A percentile compares a stretch with the other conserved stretches of the same genome.
Conservation (phyloP, 2,329 filamentous ascomycete genomes). For the Cercospora janseana region DNA sequence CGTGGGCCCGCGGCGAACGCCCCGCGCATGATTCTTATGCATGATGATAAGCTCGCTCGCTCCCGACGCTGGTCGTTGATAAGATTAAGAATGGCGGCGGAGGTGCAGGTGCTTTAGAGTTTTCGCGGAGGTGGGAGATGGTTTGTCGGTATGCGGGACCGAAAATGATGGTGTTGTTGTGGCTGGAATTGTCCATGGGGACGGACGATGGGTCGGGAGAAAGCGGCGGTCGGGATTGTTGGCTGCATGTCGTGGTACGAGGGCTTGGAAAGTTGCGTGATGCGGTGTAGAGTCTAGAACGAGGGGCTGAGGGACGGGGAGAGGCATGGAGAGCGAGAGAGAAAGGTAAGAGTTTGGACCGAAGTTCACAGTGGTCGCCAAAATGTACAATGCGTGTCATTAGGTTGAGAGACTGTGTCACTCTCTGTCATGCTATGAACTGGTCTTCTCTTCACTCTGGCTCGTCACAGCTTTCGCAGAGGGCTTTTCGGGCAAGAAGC, state of each 20-base stretch:
- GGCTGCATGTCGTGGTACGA: too few species aligned
- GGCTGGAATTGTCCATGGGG: too few species aligned
- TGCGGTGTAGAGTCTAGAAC: too few species aligned
- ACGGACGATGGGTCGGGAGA: too few species aligned
- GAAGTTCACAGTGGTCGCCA: too few species aligned
- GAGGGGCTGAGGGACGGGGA: background rate
- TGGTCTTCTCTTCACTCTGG: slow-evolving; percentile 13
- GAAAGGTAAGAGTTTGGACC: background rate
- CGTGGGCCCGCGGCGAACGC: too few species aligned
- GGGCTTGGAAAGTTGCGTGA: too few species aligned
- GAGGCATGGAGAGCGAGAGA: slow-evolving; percentile 2
- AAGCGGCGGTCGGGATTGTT: background rate
- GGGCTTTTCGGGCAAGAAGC: slow-evolving; percentile 34
- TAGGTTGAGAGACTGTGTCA: slow-evolving; percentile 5
- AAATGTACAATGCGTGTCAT: slow-evolving; percentile 7
- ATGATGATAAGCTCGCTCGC: background rate
- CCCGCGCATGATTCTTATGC: background rate
- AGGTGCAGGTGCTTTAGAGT: background rate
- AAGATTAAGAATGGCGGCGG: background rate
- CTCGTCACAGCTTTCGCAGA: slow-evolving; percentile 5
- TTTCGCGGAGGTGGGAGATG: too few species aligned
- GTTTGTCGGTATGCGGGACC: too few species aligned
- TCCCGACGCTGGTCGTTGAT: slow-evolving; percentile 1
- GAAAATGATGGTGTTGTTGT: too few species aligned
- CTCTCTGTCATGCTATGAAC: slow-evolving; percentile 10